Conservation (phyloP, 2,329 filamentous ascomycete genomes). For the Nemania sp. region DNA sequence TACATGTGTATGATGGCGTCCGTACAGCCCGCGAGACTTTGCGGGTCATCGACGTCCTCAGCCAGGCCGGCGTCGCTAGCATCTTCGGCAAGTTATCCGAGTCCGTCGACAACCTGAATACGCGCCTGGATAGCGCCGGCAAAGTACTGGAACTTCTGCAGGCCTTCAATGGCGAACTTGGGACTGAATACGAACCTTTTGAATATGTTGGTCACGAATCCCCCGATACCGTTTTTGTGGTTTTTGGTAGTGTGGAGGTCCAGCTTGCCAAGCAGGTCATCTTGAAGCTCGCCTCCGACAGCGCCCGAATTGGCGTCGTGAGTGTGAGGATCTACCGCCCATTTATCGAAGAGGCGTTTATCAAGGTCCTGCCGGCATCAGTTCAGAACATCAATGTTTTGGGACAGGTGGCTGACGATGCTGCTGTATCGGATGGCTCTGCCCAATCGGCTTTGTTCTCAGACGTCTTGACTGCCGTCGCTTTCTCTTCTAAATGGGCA, state of each 20-base stretch:
- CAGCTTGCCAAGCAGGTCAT: constrained; percentile 84
- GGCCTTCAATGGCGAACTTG: constrained; percentile 86
- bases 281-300: constrained; percentile 70
- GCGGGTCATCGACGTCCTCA: constrained; percentile 79
- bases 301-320: constrained; percentile 81
- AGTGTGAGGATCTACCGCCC: constrained; percentile 93
- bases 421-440: constrained; percentile 73
- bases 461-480: constrained; percentile 85
- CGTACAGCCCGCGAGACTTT: constrained; percentile 81
- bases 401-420: constrained; percentile 80
- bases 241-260: constrained; percentile 90
- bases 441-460: constrained; percentile 85
- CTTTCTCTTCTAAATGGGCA: constrained; percentile 73
- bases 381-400: constrained; percentile 80
- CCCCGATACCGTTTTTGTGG: constrained; percentile 82
- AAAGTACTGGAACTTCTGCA: constrained; percentile 71
- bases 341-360: constrained; percentile 92
- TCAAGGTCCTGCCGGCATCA: constrained; percentile 77
- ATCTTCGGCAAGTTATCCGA: constrained; percentile 69
- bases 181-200: constrained; percentile 89
- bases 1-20: constrained; percentile 89
- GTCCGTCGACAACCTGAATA: constrained; percentile 62
- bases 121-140: constrained; percentile 72
- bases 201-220: constrained; percentile 87
- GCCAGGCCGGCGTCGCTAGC: constrained; percentile 69